Conservation (phyloP, 164 flowering plant genomes). For the Liquidambar formosana region DNA sequence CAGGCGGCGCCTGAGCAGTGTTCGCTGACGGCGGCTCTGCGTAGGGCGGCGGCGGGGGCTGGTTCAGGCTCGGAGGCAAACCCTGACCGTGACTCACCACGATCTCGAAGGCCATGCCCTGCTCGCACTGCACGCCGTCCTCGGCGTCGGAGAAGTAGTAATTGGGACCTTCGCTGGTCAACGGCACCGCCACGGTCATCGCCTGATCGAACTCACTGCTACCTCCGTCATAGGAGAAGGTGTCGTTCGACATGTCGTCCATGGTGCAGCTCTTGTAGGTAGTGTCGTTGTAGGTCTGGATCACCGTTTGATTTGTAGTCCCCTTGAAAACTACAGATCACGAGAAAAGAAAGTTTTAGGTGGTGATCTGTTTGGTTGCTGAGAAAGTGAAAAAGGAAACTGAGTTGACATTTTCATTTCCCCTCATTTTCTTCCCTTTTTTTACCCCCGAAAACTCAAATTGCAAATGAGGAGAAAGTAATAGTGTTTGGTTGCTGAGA, state of each 20-base stretch:
- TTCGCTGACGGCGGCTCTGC: constrained; percentile 32
- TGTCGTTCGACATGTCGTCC: constrained; percentile 49
- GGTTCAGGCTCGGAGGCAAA: constrained; percentile 79
- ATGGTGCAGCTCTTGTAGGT: constrained; percentile 51
- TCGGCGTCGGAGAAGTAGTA: constrained; percentile 75
- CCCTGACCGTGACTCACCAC: constrained; percentile 62
- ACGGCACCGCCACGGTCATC: constrained; percentile 48
- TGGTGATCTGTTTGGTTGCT: background rate
- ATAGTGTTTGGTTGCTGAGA: too few relatives aligned
- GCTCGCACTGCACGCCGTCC: constrained; percentile 65
- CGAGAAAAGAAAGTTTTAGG: background rate
- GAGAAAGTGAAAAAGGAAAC: background rate
- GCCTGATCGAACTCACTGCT: constrained; percentile 25
- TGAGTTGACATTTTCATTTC: too few relatives aligned
- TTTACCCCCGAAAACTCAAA: too few relatives aligned
- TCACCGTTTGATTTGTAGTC: constrained; percentile 66
- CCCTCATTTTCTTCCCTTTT: too few relatives aligned
- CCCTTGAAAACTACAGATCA: constrained; percentile 65
- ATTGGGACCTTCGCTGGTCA: constrained; percentile 55
- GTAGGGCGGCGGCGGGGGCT: constrained; percentile 83
- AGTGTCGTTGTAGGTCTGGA: constrained; percentile 79
- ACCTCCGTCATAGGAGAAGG: constrained; percentile 44
- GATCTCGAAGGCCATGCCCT: constrained; percentile 72
- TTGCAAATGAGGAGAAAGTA: too few relatives aligned
- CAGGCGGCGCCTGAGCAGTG: constrained; percentile 25